Percentiles rank a stretch among this genome's conserved stretches.
These are phyloP conservation scores for Piedraia hortae DNA, from an alignment of 2,329 filamentous ascomycete genomes.

Conservation along the genomic window DNA sequence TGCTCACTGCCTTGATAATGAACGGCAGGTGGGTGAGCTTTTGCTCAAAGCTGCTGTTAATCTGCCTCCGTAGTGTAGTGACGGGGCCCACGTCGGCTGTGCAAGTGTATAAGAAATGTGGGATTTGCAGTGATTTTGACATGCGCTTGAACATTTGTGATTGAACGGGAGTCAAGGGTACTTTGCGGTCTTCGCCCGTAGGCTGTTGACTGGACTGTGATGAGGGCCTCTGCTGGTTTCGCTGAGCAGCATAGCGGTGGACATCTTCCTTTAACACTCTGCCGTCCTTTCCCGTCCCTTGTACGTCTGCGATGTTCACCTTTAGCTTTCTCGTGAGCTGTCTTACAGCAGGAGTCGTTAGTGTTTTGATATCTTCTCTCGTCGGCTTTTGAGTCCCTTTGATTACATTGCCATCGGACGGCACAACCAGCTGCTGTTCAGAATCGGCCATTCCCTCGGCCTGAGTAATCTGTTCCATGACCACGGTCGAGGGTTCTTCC, in stretches of 20 bases:
- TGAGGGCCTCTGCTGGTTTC: constrained; percentile 5
- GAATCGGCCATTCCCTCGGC: constrained; percentile 19
- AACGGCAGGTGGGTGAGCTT: constrained; percentile 83
- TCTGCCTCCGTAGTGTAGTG: constrained; percentile 39
- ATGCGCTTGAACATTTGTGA: constrained; percentile 92
- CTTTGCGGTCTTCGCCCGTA: constrained; percentile 31
- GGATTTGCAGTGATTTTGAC: constrained; percentile 73
- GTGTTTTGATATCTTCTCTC: constrained; percentile 30
- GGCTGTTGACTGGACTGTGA: constrained; percentile 5
- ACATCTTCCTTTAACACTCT: constrained; percentile 85
- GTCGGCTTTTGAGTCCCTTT: constrained; percentile 1
- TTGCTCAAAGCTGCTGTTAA: constrained; percentile 31
- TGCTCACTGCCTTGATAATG: constrained; percentile 80
- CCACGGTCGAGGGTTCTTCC: too few relatives aligned
- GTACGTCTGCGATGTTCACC: constrained; percentile 49
- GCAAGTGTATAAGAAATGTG: constrained; percentile 87
- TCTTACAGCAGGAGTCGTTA: constrained; percentile 80
- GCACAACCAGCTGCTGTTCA: too few relatives aligned
- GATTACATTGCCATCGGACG: too few relatives aligned
- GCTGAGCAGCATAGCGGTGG: constrained; percentile 19
- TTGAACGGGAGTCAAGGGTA: constrained; percentile 52
- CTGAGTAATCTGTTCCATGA: too few relatives aligned
- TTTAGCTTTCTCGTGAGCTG: constrained; percentile 59
- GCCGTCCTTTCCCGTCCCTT: constrained; percentile 72
- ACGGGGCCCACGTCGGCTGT: constrained; percentile 61